Conservation (phyloP, 352 stramenopile species). For the Globisporangium echinulatum region DNA sequence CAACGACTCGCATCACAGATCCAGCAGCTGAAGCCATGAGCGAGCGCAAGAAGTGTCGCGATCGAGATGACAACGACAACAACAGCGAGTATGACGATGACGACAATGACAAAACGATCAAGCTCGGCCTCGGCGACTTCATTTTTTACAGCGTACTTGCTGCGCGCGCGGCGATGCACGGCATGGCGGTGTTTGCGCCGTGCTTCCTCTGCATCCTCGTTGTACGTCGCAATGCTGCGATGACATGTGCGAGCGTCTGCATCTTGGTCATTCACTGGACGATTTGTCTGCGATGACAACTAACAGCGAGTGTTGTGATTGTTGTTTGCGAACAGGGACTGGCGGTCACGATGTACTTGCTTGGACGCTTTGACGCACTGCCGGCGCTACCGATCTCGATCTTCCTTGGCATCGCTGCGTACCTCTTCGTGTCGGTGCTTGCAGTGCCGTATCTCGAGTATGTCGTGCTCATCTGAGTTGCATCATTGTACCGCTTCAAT, state of each 20-base stretch:
- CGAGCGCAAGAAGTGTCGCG: not conserved
- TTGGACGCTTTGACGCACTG: slow-evolving; percentile 91
- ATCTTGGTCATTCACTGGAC: not conserved
- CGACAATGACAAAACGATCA: slow-evolving; percentile 66
- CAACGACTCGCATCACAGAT: not conserved
- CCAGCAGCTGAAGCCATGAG: not conserved
- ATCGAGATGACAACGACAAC: slow-evolving; percentile 14
- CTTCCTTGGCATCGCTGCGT: slow-evolving; percentile 67
- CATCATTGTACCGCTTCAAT: not conserved
- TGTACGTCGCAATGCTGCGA: slow-evolving; percentile 26
- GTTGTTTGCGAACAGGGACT: slow-evolving; percentile 45
- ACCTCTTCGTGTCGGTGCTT: slow-evolving; percentile 29
- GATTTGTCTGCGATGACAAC: not conserved
- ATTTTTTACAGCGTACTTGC: slow-evolving; percentile 98
- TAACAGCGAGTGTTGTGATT: not conserved
- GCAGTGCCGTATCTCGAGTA: slow-evolving; percentile 29
- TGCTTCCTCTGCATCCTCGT: slow-evolving; percentile 92
- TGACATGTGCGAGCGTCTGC: no score
- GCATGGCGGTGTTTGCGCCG: slow-evolving; percentile 88
- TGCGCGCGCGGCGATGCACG: slow-evolving; percentile 88
- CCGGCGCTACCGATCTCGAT: slow-evolving; percentile 95
- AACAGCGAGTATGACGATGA: slow-evolving; percentile 18
- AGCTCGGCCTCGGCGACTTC: slow-evolving; percentile 94
- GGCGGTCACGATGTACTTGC: slow-evolving; percentile 88
- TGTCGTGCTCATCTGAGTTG: slow-evolving; percentile 6